These are phyloP conservation scores for Aureobasidium sp. DNA, from an alignment of 2,329 filamentous ascomycete species.

Conservation along the genomic window DNA sequence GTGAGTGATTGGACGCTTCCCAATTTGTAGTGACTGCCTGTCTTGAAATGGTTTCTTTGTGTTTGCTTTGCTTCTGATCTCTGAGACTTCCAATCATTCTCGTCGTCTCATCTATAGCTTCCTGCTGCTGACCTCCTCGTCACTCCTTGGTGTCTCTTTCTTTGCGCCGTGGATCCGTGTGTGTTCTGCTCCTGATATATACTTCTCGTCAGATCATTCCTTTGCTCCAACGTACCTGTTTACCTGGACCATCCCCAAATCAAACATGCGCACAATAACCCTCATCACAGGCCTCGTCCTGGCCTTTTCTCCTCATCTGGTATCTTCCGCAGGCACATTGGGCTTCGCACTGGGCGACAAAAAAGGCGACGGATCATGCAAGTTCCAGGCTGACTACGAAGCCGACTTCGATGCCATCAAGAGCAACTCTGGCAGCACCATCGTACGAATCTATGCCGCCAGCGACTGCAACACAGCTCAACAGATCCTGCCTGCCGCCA, in stretches of 20 bases:
- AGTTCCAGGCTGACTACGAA: conserved; percentile 54
- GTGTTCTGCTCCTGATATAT: background rate
- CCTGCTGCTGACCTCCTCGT: background rate
- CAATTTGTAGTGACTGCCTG: background rate
- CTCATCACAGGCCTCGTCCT: conserved; percentile 22
- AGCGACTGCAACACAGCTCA: conserved; percentile 57
- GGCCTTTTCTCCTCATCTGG: conserved; percentile 21
- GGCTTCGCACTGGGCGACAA: conserved; percentile 62
- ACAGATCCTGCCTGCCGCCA: conserved; percentile 57
- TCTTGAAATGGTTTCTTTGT: background rate
- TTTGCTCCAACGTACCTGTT: background rate
- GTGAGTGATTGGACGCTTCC: background rate
- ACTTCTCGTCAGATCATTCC: background rate
- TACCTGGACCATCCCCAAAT: background rate
- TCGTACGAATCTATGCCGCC: conserved; percentile 61
- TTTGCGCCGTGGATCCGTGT: background rate
- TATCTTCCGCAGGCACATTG: conserved; percentile 40
- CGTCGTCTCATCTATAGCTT: background rate
- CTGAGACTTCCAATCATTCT: background rate
- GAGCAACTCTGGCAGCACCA: conserved; percentile 39
- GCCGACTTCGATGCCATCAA: conserved; percentile 56
- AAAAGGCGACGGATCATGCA: conserved; percentile 53
- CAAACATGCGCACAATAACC: conserved; percentile 21
- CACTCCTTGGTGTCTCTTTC: background rate
- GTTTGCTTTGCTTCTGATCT: background rate